Conservation (phyloP, 2,329 filamentous ascomycete species). For the Drechslerella dactyloides region DNA sequence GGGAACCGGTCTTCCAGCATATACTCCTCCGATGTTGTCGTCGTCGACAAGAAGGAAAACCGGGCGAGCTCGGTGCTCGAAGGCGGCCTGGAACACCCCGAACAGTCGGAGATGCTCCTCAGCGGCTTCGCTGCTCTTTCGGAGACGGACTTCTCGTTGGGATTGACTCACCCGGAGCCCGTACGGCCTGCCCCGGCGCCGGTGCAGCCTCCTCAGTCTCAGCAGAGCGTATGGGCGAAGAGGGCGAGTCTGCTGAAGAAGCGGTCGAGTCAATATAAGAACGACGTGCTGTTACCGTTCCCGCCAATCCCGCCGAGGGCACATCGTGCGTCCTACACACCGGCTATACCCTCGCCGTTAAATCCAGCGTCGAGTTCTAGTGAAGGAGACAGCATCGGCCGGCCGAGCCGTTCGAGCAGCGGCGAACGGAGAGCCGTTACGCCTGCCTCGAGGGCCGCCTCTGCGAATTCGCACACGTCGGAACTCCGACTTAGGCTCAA, state of each 20-base stretch:
- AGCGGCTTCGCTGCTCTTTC: background rate
- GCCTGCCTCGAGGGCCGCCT: background rate
- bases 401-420: conserved; percentile 30
- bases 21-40: background rate
- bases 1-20: background rate
- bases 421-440: conserved; percentile 7
- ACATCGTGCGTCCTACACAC: conserved; percentile 53
- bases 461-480: conserved; percentile 15
- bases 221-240: conserved; percentile 46
- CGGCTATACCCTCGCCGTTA: conserved; percentile 56
- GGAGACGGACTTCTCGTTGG: background rate
- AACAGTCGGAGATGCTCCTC: conserved; percentile 52
- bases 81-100: conserved; percentile 27
- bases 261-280: conserved; percentile 14
- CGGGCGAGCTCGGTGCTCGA: conserved; percentile 54
- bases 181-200: conserved; percentile 44
- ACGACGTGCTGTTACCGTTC: conserved; percentile 18
- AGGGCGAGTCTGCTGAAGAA: conserved; percentile 39
- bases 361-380: conserved; percentile 53
- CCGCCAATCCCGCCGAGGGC: conserved; percentile 35
- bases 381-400: conserved; percentile 29
- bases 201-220: conserved; percentile 31
- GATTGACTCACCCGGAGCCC: conserved; percentile 21
- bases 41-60: conserved; percentile 14
- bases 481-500: conserved; percentile 20